Conservation (phyloP, 2,329 filamentous ascomycete genomes). For the Lasiodiplodia sp. region DNA sequence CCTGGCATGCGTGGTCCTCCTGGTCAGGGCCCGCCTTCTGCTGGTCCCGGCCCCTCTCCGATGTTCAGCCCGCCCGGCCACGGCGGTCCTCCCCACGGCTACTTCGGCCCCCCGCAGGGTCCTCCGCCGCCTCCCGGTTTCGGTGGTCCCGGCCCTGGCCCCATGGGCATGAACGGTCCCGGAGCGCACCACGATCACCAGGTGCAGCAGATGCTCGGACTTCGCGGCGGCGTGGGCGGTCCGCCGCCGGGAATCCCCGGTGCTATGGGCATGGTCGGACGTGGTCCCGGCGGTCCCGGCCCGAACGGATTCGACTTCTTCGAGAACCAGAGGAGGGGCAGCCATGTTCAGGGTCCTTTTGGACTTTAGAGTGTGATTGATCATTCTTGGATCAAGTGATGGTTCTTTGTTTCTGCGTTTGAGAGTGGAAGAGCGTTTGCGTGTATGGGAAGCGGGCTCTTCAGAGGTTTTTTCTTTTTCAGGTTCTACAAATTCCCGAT, state of each 20-base stretch:
- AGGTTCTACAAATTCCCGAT: not conserved
- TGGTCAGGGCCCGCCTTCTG: conserved; percentile 34
- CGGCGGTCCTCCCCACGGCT: conserved; percentile 19
- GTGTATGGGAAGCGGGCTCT: not conserved
- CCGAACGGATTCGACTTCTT: conserved; percentile 18
- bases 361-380: conserved; percentile 15
- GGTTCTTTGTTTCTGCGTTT: conserved; percentile 1
- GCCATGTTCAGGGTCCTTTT: conserved; percentile 23
- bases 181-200: conserved; percentile 15
- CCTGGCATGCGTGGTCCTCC: conserved; percentile 42
- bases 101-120: conserved; percentile 20
- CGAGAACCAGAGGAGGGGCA: conserved; percentile 24
- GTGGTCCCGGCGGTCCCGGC: conserved; percentile 4
- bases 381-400: conserved; percentile 3
- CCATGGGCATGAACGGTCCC: conserved; percentile 26
- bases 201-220: conserved; percentile 20
- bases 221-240: conserved; percentile 20
- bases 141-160: conserved; percentile 24
- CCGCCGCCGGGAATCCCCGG: conserved; percentile 26
- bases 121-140: conserved; percentile 25
- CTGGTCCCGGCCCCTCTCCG: conserved; percentile 12
- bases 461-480: not conserved
- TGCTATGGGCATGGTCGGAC: conserved; percentile 14
- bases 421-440: not conserved
- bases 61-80: conserved; percentile 25